Base-by-base conservation (phyloP, 441 rosid species). In the Rhodomyrtus psidioides region DNA sequence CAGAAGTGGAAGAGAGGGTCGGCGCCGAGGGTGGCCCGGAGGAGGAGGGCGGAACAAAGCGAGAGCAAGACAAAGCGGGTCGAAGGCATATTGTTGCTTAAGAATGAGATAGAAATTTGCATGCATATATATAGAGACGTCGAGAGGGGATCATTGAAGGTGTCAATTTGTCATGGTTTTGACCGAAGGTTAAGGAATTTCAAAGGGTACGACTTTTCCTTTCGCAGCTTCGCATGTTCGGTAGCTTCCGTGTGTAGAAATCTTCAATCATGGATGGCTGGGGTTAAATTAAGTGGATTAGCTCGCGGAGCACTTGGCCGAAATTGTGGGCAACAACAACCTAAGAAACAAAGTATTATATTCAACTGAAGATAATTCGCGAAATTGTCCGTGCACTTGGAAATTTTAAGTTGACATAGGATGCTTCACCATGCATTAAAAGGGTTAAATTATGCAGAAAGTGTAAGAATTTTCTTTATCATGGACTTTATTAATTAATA, bases 1-100 rank as follows among this genome's bases (percentile, higher is more conserved):
- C 90, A 90, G 55, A 27, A 55, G 75, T 88, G 87, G 83, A 53
- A 86, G 54, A 87, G 89, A 17, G 92, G 92, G 34, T 83, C 88
- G 9, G 49, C 86, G 28, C 89, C 92, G 0, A 49, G 54, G 81
- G 83, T 54, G 15, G 86, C 81, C 44, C n/a, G 91, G 86, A 89
- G 83, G 49, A 91, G 84, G 53, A 88, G 44, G 55, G 88, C 44
- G n/a, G 89, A 82, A 44, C 79, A 58, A 49, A 65, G 46, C 46
- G 44, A 12, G 24, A 83, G 23, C 39, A 86, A 59, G 34, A 55
- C 49, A 39, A 70, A 62, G 19, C 30, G 34, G 46, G 82, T 14
- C 14, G 76, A 65, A 9, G 26, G 9, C 76, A 65, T 65, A 6
- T 34, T 42, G 76, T 34, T 34, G 4, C 46, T 65, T 19, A 19